Conservation (phyloP, 148 eudicot species). For the Salicornia ramosissima region DNA sequence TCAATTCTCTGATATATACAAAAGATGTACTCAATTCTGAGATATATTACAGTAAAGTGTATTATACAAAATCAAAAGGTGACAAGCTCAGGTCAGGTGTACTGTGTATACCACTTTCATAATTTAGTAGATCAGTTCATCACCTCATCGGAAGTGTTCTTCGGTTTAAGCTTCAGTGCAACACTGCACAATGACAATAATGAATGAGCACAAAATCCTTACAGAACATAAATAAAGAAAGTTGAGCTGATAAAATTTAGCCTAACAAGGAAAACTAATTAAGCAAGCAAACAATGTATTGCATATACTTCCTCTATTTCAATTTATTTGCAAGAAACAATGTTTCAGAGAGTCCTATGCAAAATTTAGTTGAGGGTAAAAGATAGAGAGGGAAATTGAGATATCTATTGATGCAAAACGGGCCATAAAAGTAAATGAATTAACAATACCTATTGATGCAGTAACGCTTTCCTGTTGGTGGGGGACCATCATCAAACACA, state of each 20-base stretch:
- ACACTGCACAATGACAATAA: slow-evolving; percentile 39
- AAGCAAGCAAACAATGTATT: too few relatives aligned
- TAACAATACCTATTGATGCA: slow-evolving; percentile 73
- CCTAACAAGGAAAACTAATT: background rate
- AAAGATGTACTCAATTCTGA: background rate
- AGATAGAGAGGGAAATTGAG: too few relatives aligned
- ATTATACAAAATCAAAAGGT: background rate
- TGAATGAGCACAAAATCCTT: background rate
- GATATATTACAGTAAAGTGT: background rate
- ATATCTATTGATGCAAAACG: too few relatives aligned
- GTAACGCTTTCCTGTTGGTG: slow-evolving; percentile 82
- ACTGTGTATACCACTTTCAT: background rate
- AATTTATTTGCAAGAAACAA: too few relatives aligned
- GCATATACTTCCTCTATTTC: too few relatives aligned
- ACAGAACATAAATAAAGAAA: background rate
- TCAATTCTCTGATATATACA: slow-evolving; percentile 4
- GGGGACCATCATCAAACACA: slow-evolving; percentile 86
- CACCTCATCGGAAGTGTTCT: slow-evolving; percentile 3
- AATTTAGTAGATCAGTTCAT: background rate
- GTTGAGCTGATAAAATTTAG: background rate
- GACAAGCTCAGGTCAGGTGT: background rate
- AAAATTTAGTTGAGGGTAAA: too few relatives aligned
- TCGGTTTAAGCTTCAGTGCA: slow-evolving; percentile 62
- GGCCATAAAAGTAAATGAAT: background rate
- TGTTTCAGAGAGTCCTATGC: too few relatives aligned